phyloP scores from a whole-genome alignment of 2,329 filamentous ascomycete genomes.

The Penicillium oxalicum region DNA sequence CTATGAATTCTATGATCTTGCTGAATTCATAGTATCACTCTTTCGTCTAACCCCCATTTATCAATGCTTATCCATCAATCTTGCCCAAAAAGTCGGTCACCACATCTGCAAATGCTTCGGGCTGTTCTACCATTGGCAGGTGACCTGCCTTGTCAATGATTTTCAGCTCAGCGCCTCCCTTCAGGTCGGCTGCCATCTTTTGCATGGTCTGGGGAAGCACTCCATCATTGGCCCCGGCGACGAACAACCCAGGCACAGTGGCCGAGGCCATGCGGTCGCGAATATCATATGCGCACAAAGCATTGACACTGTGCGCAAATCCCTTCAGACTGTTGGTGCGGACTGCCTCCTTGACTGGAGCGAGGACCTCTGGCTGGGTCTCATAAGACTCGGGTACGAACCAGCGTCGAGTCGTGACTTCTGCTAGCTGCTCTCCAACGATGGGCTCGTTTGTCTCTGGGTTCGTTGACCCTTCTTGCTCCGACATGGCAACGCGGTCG shows the following conservation, averaged over 20 bases:
- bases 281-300: constrained; percentile 49
- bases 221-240: constrained; percentile 68
- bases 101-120: constrained; percentile 60
- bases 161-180: constrained; percentile 54
- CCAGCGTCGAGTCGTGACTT: constrained; percentile 68
- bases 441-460: constrained; percentile 45
- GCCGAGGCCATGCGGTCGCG: constrained; percentile 37
- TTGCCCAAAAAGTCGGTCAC: constrained; percentile 52
- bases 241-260: constrained; percentile 51
- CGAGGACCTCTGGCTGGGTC: constrained; percentile 45
- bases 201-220: constrained; percentile 75
- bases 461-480: constrained; percentile 44
- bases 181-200: constrained; percentile 58
- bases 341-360: constrained; percentile 63
- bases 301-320: constrained; percentile 75
- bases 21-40: too few relatives aligned
- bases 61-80: constrained; percentile 13
- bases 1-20: too few relatives aligned
- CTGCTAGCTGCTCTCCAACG: constrained; percentile 59
- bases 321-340: constrained; percentile 62
- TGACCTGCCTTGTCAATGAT: constrained; percentile 68
- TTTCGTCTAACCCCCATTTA: too few relatives aligned
- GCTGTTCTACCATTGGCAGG: constrained; percentile 76
- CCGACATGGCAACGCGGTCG: constrained; percentile 64
- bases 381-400: constrained; percentile 59